Conservation (phyloP, 2,329 filamentous ascomycete genomes). For the Monosporascus sp. region DNA sequence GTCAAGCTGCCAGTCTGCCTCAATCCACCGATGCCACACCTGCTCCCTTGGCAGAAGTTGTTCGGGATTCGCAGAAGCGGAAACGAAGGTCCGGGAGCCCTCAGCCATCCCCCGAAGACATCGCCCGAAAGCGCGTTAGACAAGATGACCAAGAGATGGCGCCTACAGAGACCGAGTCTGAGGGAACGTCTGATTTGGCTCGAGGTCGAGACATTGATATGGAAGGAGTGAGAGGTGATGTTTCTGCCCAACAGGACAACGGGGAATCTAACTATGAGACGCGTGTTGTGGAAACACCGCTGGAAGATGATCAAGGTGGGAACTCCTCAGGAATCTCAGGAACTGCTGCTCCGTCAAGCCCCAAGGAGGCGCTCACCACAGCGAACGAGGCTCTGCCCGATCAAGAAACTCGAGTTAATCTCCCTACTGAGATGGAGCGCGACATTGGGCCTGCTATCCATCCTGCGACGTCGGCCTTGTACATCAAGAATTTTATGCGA, state of each 20-base stretch:
- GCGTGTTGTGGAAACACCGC: neutral
- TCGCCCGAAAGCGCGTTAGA: constrained; percentile 51
- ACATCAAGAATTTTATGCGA: constrained; percentile 87
- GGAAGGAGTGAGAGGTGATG: constrained; percentile 5
- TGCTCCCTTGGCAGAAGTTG: constrained; percentile 18
- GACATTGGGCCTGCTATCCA: constrained; percentile 57
- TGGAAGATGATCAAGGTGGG: neutral
- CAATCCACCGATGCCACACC: constrained; percentile 13
- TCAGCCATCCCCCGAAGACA: constrained; percentile 46
- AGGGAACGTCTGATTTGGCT: neutral
- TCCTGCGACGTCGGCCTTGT: constrained; percentile 70
- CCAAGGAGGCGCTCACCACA: constrained; percentile 8
- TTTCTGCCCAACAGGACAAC: neutral
- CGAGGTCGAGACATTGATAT: constrained; percentile 11
- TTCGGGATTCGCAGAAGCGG: constrained; percentile 56
- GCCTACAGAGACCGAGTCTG: neutral
- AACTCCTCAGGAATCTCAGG: constrained; percentile 1
- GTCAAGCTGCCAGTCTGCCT: constrained; percentile 1
- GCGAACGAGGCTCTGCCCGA: constrained; percentile 13
- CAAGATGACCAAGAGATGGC: constrained; percentile 27
- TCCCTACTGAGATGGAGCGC: constrained; percentile 19
- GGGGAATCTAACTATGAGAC: neutral
- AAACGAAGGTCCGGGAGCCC: constrained; percentile 63
- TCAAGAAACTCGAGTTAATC: constrained; percentile 12
- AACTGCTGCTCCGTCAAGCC: constrained; percentile 1